phyloP scores from a whole-genome alignment of 108 stramenopile genomes.

The Skeletonema grethae region DNA sequence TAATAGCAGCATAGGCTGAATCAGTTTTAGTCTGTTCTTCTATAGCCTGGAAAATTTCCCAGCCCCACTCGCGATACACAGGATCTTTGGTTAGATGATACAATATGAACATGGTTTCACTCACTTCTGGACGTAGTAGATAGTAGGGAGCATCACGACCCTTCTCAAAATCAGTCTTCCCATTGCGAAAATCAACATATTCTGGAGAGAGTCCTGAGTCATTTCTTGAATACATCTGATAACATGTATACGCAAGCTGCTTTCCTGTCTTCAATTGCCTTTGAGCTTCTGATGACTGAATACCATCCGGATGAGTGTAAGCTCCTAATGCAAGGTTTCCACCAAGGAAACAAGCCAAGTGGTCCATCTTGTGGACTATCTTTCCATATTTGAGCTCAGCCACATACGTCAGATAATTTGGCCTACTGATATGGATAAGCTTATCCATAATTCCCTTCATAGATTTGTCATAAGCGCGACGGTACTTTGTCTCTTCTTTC shows the following conservation, averaged over 20 bases:
- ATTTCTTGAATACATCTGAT: conserved; percentile 48
- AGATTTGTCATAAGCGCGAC: conserved; percentile 60
- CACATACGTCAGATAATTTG: conserved; percentile 45
- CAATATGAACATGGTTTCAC: conserved; percentile 55
- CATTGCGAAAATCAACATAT: conserved; percentile 24
- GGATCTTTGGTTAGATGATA: conserved; percentile 54
- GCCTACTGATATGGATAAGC: conserved; percentile 48
- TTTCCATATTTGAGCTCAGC: conserved; percentile 12
- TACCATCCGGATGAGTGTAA: conserved; percentile 54
- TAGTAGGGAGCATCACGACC: conserved; percentile 53
- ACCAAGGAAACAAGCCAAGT: conserved; percentile 80
- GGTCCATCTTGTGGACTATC: conserved; percentile 63
- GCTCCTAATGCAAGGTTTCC: conserved; percentile 78
- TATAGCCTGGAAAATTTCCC: conserved; percentile 61
- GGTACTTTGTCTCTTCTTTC: conserved; percentile 52
- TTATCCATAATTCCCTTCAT: conserved; percentile 64
- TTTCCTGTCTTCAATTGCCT: conserved; percentile 61
- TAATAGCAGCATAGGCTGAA: conserved; percentile 52
- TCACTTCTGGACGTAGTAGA: conserved; percentile 57
- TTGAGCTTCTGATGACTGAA: conserved; percentile 42
- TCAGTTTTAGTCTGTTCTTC: conserved; percentile 52
- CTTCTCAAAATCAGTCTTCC: conserved; percentile 47
- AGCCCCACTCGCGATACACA: conserved; percentile 56
- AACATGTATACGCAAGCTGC: conserved; percentile 49
- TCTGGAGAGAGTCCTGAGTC: conserved; percentile 48